Percentiles rank a stretch among this genome's conserved stretches.
Evolutionary conservation across 495 filamentous ascomycete genomes (phyloP).

Genomic region (Penicillium chermesinum): DNA sequence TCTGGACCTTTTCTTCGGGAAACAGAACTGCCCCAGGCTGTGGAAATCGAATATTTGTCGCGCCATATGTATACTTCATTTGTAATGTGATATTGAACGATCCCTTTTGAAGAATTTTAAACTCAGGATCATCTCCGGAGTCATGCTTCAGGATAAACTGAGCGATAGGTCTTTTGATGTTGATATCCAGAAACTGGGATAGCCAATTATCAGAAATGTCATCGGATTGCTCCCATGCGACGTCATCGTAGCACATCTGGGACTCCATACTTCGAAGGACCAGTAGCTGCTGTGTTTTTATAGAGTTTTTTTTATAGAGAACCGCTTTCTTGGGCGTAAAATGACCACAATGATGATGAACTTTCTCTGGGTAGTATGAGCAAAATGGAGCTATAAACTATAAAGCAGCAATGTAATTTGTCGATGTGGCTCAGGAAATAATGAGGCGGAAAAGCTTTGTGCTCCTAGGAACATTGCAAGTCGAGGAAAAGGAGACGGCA

Average conservation of each 20-base stretch:
- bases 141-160: slow-evolving; percentile 9
- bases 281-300: no score
- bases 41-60: slow-evolving; percentile 8
- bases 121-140: slow-evolving; percentile 2
- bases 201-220: slow-evolving; percentile 12
- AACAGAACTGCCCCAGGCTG: slow-evolving; percentile 16
- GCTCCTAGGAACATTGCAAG: no score
- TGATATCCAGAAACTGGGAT: slow-evolving; percentile 6
- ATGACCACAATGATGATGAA: no score
- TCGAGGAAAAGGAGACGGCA: no score
- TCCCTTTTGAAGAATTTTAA: slow-evolving; percentile 11
- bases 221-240: slow-evolving; percentile 16
- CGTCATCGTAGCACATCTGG: slow-evolving; percentile 12
- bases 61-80: slow-evolving; percentile 7
- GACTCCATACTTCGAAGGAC: slow-evolving; percentile 1
- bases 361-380: no score
- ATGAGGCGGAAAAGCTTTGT: no score
- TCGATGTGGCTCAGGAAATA: no score
- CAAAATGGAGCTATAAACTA: no score
- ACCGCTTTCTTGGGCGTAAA: no score
- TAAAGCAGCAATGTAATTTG: no score
- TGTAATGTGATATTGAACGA: slow-evolving; percentile 12
- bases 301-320: no score
- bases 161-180: slow-evolving; percentile 4
- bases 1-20: slow-evolving; percentile 31